Conservation (phyloP, 2,329 filamentous ascomycete genomes). For the Dissoconium aciculare region DNA sequence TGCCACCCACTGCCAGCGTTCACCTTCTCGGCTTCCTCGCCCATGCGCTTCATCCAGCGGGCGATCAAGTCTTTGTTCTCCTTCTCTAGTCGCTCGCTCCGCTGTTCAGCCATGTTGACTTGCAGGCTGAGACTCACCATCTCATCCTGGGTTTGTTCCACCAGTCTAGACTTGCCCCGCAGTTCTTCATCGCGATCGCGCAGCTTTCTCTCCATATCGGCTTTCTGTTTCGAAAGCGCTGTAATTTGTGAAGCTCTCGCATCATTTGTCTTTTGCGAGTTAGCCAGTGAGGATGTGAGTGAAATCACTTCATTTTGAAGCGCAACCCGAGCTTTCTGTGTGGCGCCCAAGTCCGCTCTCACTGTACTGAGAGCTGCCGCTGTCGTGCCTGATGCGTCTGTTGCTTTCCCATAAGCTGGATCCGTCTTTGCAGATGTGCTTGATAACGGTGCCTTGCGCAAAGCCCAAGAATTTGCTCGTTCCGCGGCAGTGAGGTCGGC, state of each 20-base stretch:
- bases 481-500: conserved; percentile 29
- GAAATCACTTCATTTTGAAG: conserved; percentile 49
- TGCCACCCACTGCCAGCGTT: conserved; percentile 38
- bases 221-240: conserved; percentile 47
- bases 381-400: neutral
- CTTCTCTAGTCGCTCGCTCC: conserved; percentile 52
- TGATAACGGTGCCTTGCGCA: too few relatives aligned
- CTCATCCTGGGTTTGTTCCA: conserved; percentile 85
- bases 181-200: conserved; percentile 77
- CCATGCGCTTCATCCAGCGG: conserved; percentile 81
- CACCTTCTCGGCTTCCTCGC: conserved; percentile 73
- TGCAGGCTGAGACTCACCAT: conserved; percentile 77
- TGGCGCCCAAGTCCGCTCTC: conserved; percentile 53
- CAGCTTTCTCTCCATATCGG: conserved; percentile 48
- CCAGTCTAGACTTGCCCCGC: conserved; percentile 63
- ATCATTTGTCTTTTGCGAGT: conserved; percentile 44
- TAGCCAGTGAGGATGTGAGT: conserved; percentile 49
- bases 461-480: too few relatives aligned
- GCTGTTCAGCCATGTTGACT: conserved; percentile 70
- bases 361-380: neutral
- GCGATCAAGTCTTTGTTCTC: conserved; percentile 85
- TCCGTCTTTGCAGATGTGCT: conserved; percentile 11
- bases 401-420: conserved; percentile 15
- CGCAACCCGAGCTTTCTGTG: conserved; percentile 57
- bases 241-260: conserved; percentile 48